A percentile compares a stretch with the other conserved stretches of the same genome.
Conservation (phyloP, 2,329 filamentous ascomycete genomes). For the Xylariales sp. region DNA sequence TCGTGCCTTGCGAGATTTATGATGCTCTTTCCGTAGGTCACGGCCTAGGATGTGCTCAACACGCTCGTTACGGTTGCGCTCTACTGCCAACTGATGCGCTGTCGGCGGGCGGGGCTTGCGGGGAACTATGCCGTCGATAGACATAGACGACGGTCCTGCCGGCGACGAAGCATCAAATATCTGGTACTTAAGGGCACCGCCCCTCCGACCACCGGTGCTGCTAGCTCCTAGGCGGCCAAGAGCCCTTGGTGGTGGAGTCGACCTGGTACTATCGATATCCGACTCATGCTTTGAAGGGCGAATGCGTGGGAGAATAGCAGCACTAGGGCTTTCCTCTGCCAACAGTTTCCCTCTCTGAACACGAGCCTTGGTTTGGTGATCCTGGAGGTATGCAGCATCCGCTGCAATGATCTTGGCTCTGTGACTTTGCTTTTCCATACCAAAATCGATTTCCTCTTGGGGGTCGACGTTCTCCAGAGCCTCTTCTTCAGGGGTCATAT, state of each 20-base stretch:
- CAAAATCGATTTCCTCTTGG: conserved; percentile 34
- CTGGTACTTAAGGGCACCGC: conserved; percentile 53
- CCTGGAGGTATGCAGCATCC: conserved; percentile 65
- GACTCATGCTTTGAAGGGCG: conserved; percentile 59
- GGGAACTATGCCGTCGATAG: conserved; percentile 49
- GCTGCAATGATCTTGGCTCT: conserved; percentile 70
- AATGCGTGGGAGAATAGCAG: conserved; percentile 57
- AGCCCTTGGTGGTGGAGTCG: conserved; percentile 44
- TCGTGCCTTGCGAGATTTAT: conserved; percentile 56
- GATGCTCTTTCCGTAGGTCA: conserved; percentile 64
- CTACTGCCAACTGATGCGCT: conserved; percentile 76
- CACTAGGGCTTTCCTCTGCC: conserved; percentile 48
- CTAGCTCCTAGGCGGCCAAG: conserved; percentile 29
- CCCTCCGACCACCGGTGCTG: conserved; percentile 32
- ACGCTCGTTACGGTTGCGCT: conserved; percentile 71
- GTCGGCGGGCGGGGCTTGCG: conserved; percentile 71
- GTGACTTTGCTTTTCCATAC: conserved; percentile 60
- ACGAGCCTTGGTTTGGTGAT: conserved; percentile 43
- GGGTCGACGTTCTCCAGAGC: conserved; percentile 71
- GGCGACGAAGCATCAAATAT: conserved; percentile 59
- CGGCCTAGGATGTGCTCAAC: conserved; percentile 79
- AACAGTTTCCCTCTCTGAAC: conserved; percentile 21
- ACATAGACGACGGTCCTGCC: conserved; percentile 42
- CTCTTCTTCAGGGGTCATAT: conserved; percentile 62
- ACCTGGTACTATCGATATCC: conserved; percentile 48